Base-by-base conservation (phyloP, 805 yeast genomes). In the Blastobotrys americana region DNA sequence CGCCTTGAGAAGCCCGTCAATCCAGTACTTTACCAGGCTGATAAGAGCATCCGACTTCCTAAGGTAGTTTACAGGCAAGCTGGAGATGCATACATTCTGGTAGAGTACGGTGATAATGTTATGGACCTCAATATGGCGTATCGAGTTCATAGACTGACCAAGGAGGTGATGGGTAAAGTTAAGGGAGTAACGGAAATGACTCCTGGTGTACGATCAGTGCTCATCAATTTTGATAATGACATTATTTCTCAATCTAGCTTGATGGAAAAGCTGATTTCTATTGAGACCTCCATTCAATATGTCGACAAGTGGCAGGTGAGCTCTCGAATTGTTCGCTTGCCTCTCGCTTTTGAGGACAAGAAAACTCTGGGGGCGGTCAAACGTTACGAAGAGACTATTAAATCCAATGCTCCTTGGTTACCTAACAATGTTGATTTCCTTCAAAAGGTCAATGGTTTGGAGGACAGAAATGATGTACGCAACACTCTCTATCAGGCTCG, bases 381-480 rank as follows among this genome's bases (percentile, higher is more conserved):
- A 50, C 77, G 98, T 65, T 90, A 90, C 65, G 79, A 80, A 62
- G 97, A 90, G 68, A 93, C 98, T 5, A 89, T 93, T 56, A 76
- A 97, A 57, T 73, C 90, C 17, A 77, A 77, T 41, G 98, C 97
- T 5, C 97, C 97, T 35, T 90, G 97, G 97, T 73, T 90, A 58
- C 98, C 98, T 52, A 90, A 88, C 70, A 90, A 90, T 59, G 96
- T 93, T 50, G 98, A 90, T 64, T 90, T 93, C 68, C 77, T 90
- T 65, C 94, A 95, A 27, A 77, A 79, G 54, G 88, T 89, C 49
- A 90, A 93, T 63, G 93, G 82, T 18, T 73, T 93, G 36, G 52
- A 53, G 10, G 76, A 74, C 46, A 79, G 96, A 55, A 69, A 76
- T 8, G 84, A 78, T 43, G 90, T 93, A 43, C 73, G 80, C 50